phyloP scores from a whole-genome alignment of 2,329 filamentous ascomycete genomes.

The Claviceps digitariae region DNA sequence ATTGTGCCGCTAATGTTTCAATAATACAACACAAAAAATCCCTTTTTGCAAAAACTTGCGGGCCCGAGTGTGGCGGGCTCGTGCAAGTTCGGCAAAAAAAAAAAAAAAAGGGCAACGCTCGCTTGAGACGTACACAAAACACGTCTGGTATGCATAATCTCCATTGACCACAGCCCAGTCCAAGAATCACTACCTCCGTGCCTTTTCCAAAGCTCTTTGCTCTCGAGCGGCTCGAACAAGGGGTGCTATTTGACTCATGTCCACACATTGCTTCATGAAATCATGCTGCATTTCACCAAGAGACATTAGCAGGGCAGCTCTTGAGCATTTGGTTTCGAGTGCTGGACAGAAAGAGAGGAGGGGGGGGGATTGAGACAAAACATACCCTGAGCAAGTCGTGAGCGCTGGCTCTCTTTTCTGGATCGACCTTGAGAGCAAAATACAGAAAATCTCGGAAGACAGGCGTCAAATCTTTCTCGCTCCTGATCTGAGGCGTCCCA shows the following conservation, averaged over 20 bases:
- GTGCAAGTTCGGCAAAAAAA: not conserved
- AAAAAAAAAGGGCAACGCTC: conserved; percentile 4
- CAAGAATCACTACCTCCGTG: conserved; percentile 37
- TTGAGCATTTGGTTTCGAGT: no score
- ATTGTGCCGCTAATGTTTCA: not conserved
- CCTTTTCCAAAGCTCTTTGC: conserved; percentile 75
- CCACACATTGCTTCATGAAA: conserved; percentile 66
- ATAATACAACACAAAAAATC: not conserved
- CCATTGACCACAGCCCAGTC: not conserved
- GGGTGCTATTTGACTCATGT: conserved; percentile 65
- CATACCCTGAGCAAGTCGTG: conserved; percentile 85
- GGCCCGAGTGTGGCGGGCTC: not conserved
- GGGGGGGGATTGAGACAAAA: conserved; percentile 5
- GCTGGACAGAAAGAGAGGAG: no score
- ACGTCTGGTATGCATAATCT: conserved; percentile 3
- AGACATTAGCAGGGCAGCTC: not conserved
- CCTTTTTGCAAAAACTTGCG: not conserved
- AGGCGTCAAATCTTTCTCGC: conserved; percentile 66
- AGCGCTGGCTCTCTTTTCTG: conserved; percentile 89
- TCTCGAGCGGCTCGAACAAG: conserved; percentile 76
- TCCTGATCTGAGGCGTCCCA: conserved; percentile 88
- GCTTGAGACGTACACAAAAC: conserved; percentile 3
- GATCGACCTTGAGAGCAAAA: conserved; percentile 90
- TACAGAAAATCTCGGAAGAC: conserved; percentile 86
- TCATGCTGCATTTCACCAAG: conserved; percentile 44